Conservation (phyloP, 148 eudicot genomes). For the Heliamphora exappendiculata region DNA sequence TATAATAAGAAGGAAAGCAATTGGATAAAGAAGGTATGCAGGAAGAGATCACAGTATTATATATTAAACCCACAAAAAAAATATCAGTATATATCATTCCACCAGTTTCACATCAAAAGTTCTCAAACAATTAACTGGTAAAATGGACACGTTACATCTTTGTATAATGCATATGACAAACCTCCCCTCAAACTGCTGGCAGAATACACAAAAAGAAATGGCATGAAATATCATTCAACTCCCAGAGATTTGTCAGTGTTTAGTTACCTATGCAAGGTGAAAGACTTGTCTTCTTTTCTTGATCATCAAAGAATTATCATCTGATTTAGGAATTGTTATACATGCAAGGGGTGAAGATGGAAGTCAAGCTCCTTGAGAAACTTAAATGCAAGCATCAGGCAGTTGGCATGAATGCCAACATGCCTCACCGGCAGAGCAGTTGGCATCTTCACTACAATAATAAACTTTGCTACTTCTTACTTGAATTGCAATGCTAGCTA, state of each 20-base stretch:
- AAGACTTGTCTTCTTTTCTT: too few species aligned
- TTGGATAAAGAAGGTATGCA: conserved; percentile 3
- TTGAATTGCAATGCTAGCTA: too few species aligned
- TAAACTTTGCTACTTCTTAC: too few species aligned
- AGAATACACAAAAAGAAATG: not conserved
- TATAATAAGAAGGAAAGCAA: conserved; percentile 11
- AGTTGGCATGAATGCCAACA: not conserved
- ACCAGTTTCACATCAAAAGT: conserved; percentile 2
- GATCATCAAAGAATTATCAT: too few species aligned
- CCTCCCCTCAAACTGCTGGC: not conserved
- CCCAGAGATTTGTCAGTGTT: not conserved
- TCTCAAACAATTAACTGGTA: not conserved
- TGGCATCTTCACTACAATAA: too few species aligned
- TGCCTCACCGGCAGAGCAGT: not conserved
- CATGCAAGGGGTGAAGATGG: not conserved
- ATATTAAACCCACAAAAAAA: not conserved
- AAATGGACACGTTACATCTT: not conserved
- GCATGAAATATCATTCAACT: not conserved
- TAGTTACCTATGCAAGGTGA: not conserved
- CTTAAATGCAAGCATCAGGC: too few species aligned
- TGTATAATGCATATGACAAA: not conserved
- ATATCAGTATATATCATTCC: not conserved
- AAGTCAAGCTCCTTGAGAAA: not conserved
- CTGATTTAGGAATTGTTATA: too few species aligned
- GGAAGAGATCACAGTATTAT: not conserved